phyloP scores from a whole-genome alignment of 1,139 yeast genomes.

The Magnusiomyces fungicola region DNA sequence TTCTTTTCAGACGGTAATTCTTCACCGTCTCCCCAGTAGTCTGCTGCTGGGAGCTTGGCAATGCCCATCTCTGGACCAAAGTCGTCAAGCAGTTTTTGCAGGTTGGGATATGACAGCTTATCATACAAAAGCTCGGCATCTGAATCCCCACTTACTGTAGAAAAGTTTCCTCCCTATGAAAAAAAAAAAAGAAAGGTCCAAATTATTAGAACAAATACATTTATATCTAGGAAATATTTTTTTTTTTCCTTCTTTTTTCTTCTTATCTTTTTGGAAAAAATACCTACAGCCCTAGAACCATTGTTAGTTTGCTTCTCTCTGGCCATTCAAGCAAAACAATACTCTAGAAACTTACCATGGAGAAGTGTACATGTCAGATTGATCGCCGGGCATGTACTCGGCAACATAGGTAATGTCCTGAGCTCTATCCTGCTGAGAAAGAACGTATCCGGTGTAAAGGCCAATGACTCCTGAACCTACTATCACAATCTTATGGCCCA shows the following conservation, averaged over 20 bases:
- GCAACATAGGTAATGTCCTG: conserved; percentile 51
- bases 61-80: conserved; percentile 55
- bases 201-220: not conserved
- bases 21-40: conserved; percentile 34
- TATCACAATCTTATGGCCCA: conserved; percentile 27
- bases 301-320: too few relatives aligned
- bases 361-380: conserved; percentile 59
- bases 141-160: conserved; percentile 57
- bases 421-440: conserved; percentile 37
- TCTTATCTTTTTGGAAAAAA: too few relatives aligned
- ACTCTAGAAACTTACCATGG: conserved; percentile 70
- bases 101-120: conserved; percentile 46
- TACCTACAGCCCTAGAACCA: not conserved
- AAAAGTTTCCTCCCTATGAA: conserved; percentile 49
- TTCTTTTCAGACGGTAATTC: conserved; percentile 29
- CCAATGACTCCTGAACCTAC: conserved; percentile 60
- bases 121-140: conserved; percentile 46
- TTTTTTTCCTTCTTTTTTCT: too few relatives aligned
- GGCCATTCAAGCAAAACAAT: too few relatives aligned
- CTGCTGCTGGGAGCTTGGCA: conserved; percentile 46
- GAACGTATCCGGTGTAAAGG: conserved; percentile 50
- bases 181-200: not conserved
- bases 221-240: too few relatives aligned
- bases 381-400: conserved; percentile 66
- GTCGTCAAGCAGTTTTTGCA: conserved; percentile 38